A percentile compares a stretch with the other conserved stretches of the same genome.
Evolutionary conservation across 2,329 filamentous ascomycete genomes (phyloP).

Genomic region (Teratosphaeria viscida): DNA sequence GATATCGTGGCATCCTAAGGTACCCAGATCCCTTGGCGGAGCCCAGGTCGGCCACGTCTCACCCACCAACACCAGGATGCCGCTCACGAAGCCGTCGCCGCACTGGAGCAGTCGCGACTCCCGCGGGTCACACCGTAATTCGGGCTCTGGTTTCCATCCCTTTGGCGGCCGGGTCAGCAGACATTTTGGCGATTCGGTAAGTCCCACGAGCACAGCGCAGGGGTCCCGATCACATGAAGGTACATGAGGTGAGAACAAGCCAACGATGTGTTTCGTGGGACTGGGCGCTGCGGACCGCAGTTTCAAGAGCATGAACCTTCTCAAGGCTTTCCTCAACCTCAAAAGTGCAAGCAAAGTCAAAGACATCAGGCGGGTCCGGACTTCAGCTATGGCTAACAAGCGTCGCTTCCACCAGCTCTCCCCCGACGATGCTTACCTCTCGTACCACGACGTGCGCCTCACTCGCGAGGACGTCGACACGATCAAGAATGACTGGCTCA

Average conservation of each 20-base stretch:
- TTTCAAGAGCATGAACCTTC: neutral
- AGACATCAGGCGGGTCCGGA: neutral
- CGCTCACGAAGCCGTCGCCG: neutral
- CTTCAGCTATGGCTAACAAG: neutral
- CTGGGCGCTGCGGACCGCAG: neutral
- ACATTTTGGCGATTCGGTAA: constrained; percentile 42
- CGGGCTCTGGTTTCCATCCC: constrained; percentile 38
- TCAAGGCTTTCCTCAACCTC: neutral
- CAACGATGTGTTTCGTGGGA: neutral
- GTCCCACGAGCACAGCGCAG: constrained; percentile 7
- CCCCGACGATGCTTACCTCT: constrained; percentile 59
- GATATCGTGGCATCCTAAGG: neutral
- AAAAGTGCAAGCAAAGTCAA: neutral
- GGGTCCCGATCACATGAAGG: neutral
- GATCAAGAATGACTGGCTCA: constrained; percentile 88
- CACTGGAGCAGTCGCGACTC: neutral
- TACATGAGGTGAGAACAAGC: neutral
- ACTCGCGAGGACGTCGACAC: constrained; percentile 82
- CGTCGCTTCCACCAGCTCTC: constrained; percentile 29
- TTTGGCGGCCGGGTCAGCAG: constrained; percentile 43
- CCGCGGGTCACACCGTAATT: constrained; percentile 8
- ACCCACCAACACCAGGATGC: neutral
- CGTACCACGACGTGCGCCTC: constrained; percentile 55
- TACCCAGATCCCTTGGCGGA: neutral
- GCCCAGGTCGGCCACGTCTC: neutral